A percentile compares a stretch with the other conserved stretches of the same genome.
Evolutionary conservation across 345 rosid genomes (phyloP).

Genomic region (Syzygium jambos): DNA sequence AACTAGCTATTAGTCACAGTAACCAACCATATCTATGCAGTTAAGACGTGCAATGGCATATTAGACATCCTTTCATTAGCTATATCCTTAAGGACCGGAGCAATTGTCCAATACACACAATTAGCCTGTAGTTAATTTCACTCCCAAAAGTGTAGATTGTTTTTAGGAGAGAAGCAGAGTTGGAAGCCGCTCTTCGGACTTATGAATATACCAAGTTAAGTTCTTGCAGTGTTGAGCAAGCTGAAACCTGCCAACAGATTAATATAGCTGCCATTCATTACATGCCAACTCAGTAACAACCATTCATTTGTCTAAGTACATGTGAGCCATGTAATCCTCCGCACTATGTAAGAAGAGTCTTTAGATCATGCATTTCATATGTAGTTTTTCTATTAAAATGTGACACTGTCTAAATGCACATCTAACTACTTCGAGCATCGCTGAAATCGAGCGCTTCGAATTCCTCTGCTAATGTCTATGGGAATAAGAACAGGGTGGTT

Average conservation of each 20-base stretch:
- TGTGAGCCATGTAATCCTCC: background rate
- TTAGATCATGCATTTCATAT: background rate
- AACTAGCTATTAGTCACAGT: background rate
- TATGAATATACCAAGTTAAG: background rate
- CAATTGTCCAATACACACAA: background rate
- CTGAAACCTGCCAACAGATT: background rate
- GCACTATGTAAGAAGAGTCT: background rate
- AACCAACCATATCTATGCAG: background rate
- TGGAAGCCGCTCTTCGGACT: background rate
- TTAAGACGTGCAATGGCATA: background rate
- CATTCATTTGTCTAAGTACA: background rate
- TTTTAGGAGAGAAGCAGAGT: background rate
- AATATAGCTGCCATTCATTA: background rate
- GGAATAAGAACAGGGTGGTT: background rate
- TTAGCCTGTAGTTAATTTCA: background rate
- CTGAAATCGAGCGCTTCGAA: background rate
- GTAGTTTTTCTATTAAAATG: background rate
- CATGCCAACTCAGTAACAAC: background rate
- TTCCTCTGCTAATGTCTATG: background rate
- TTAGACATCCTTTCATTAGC: background rate
- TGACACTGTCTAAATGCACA: background rate
- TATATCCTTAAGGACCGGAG: background rate
- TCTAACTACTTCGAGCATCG: background rate
- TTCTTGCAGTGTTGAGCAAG: background rate
- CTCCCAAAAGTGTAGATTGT: background rate